phyloP scores from a whole-genome alignment of 768 basidiomycete species.

The Pisolithus orientalis region DNA sequence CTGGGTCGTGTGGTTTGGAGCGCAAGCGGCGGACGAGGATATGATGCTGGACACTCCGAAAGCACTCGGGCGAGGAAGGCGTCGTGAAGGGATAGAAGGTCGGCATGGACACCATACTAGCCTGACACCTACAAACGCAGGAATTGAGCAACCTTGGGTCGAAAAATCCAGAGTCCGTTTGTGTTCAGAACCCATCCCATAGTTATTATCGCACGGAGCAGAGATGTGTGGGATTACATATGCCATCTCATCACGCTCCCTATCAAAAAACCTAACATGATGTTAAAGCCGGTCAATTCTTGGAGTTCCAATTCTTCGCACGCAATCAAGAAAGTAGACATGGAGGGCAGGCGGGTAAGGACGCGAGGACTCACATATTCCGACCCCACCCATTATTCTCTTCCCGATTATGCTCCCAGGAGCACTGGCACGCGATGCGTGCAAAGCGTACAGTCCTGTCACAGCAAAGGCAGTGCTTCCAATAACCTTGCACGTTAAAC shows the following conservation, averaged over 20 bases:
- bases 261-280: slow-evolving; percentile 20
- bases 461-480: slow-evolving; percentile 59
- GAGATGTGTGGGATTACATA: slow-evolving; percentile 4
- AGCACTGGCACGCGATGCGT: slow-evolving; percentile 54
- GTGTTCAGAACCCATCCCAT: too few relatives aligned
- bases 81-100: too few relatives aligned
- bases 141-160: too few relatives aligned
- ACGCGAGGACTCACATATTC: slow-evolving; percentile 42
- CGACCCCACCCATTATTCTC: slow-evolving; percentile 53
- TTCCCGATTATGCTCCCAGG: slow-evolving; percentile 60
- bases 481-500: slow-evolving; percentile 63
- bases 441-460: slow-evolving; percentile 62
- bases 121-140: too few relatives aligned
- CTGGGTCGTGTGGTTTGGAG: too few relatives aligned
- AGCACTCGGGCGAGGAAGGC: too few relatives aligned
- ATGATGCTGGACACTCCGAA: too few relatives aligned
- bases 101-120: too few relatives aligned
- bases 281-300: slow-evolving; percentile 6
- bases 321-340: background rate
- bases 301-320: background rate
- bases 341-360: background rate
- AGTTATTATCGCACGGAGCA: background rate
- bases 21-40: too few relatives aligned
- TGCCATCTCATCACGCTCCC: slow-evolving; percentile 26
- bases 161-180: too few relatives aligned